phyloP scores from a whole-genome alignment of 78 protist species.

The Paratrimastix pyriformis region DNA sequence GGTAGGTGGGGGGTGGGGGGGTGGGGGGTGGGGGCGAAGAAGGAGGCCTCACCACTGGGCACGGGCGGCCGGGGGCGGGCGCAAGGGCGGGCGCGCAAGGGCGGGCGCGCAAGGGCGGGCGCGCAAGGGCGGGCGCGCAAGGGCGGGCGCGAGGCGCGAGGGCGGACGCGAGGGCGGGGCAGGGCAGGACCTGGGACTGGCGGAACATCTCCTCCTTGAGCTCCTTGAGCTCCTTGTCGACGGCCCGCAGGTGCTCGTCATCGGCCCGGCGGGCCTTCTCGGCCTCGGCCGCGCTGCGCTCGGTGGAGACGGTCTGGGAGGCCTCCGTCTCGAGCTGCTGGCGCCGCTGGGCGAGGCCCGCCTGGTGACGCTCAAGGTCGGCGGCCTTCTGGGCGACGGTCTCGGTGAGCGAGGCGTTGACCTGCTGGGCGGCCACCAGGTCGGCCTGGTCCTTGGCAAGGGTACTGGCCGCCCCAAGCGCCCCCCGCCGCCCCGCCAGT shows the following conservation, averaged over 20 bases:
- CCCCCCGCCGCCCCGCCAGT: too few species aligned
- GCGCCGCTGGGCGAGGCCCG: not conserved
- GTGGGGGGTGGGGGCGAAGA: too few species aligned
- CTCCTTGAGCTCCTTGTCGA: conserved; percentile 28
- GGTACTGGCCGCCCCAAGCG: conserved; percentile 14
- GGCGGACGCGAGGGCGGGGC: not conserved
- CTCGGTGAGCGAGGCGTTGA: not conserved
- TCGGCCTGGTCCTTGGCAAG: conserved; percentile 24
- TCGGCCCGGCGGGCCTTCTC: conserved; percentile 9
- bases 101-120: not conserved
- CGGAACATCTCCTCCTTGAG: conserved; percentile 42
- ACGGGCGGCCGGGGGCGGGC: not conserved
- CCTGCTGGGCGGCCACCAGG: not conserved
- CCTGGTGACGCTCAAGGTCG: not conserved
- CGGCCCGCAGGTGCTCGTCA: conserved; percentile 2
- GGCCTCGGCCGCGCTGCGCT: conserved; percentile 8
- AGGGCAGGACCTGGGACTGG: not conserved
- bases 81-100: not conserved
- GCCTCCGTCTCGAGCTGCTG: not conserved
- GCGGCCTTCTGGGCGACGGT: not conserved
- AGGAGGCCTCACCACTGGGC: too few species aligned
- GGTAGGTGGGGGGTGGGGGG: too few species aligned
- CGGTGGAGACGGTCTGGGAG: not conserved
- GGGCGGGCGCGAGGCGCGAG: not conserved
- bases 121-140: not conserved